Conservation (phyloP, 1,139 yeast species). For the Hansenula sp. region DNA sequence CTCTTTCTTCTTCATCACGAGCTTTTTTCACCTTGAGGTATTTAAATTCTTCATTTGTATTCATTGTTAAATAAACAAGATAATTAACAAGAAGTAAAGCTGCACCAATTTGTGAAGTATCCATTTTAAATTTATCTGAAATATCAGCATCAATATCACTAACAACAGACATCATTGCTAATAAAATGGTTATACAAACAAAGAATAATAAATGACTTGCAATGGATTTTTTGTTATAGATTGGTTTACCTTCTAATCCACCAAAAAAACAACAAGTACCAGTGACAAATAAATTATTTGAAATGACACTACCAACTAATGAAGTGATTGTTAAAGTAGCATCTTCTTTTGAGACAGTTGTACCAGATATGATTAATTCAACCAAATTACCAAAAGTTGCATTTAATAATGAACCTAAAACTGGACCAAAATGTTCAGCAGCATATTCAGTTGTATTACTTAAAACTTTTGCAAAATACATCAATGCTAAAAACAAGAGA, state of each 20-base stretch:
- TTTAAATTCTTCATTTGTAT: constrained; percentile 20
- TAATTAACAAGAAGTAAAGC: constrained; percentile 17
- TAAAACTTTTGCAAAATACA: constrained; percentile 21
- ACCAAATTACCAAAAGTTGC: constrained; percentile 94
- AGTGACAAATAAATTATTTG: constrained; percentile 18
- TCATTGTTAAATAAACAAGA: constrained; percentile 15
- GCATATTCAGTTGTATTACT: constrained; percentile 22
- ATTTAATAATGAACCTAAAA: constrained; percentile 85
- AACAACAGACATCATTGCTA: constrained; percentile 17
- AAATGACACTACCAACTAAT: constrained; percentile 18
- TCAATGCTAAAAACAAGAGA: constrained; percentile 17
- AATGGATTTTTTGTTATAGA: constrained; percentile 13
- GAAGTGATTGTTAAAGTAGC: constrained; percentile 24
- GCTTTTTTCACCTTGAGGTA: constrained; percentile 11
- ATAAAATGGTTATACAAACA: constrained; percentile 13
- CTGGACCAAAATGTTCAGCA: constrained; percentile 33
- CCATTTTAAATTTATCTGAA: constrained; percentile 14
- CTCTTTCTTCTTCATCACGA: constrained; percentile 8
- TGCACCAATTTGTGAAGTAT: constrained; percentile 19
- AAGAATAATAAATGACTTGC: constrained; percentile 17
- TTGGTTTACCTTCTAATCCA: constrained; percentile 16
- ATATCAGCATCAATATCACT: constrained; percentile 13
- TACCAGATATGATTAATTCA: constrained; percentile 21
- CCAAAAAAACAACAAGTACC: constrained; percentile 21
- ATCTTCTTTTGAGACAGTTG: constrained; percentile 21